These are phyloP conservation scores for Apiospora arundinis DNA, from an alignment of 2,329 filamentous ascomycete species.

Conservation along the genomic window DNA sequence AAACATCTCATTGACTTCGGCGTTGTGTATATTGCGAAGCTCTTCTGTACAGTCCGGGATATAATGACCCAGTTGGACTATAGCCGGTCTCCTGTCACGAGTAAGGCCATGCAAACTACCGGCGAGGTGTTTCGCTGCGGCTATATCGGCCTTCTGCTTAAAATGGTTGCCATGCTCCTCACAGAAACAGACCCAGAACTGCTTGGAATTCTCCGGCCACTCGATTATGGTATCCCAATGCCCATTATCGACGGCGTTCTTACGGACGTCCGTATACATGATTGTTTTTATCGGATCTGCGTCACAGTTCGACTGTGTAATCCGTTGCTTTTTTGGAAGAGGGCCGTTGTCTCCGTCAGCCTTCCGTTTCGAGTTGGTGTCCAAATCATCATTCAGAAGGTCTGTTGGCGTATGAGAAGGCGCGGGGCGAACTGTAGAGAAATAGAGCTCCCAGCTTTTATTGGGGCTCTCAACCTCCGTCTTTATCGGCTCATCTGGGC, in stretches of 20 bases:
- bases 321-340: not conserved
- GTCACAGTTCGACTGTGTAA: not conserved
- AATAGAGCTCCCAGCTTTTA: not conserved
- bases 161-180: conserved; percentile 47
- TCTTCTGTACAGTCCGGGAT: conserved; percentile 42
- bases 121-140: conserved; percentile 47
- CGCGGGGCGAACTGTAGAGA: not conserved
- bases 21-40: conserved; percentile 42
- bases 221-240: conserved; percentile 37
- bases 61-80: conserved; percentile 42
- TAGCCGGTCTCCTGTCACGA: conserved; percentile 39
- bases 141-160: conserved; percentile 40
- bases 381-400: not conserved
- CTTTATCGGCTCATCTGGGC: no score
- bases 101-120: conserved; percentile 38
- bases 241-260: not conserved
- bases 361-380: not conserved
- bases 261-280: not conserved
- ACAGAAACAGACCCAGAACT: conserved; percentile 48
- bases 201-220: conserved; percentile 34
- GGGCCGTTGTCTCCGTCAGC: not conserved
- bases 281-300: not conserved
- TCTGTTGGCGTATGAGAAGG: not conserved
- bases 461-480: no score
- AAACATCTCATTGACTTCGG: conserved; percentile 37